Evolutionary conservation across 179 eudicot species (phyloP), one percentile per base, ranked within the genome.

Genomic region (Patellifolia procumbens): DNA sequence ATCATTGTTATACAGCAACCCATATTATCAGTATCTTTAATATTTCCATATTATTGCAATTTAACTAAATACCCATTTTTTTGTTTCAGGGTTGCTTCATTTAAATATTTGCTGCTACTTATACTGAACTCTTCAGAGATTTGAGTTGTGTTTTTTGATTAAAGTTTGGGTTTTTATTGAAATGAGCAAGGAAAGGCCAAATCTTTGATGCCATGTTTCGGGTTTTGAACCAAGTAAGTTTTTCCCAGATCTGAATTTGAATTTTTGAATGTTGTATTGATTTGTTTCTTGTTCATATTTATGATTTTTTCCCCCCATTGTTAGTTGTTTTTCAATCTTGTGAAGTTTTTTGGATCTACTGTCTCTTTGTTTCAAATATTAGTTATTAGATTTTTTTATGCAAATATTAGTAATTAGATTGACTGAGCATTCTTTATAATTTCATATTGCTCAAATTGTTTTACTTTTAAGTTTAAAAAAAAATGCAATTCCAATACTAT

Each of bases 191-290:
- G 60, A 74, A 83, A 74, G 65, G 80, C 77, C 59, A 73, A 59
- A 77, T 79, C 80, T 76, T 69, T 79, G 80, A 80, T 78, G 81
- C 76, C 24, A 81, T 72, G 78, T 79, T 81, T 59, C 64, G 59
- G 81, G 80, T 81, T 69, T 58, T 73, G 72, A 72, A 70, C 78
- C 71, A 76, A 78, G 89, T 83, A 82, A 83, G 88, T 73, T 68
- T 84, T 72, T 31, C 52, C 34, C 49, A 81, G 88, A 86, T 88
- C 88, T 88, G 81, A 53, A 67, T 81, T 63, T 83, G 59, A 75
- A 68, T 75, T 75, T 75, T 35, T 7, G 22, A 48, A 34, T 67
- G 51, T 43, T 48, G 5, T 75, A 31, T n/a, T 58, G 24, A 31
- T 56, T 74, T 60, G 2, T 60, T 12, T 79, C 42, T 58, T 46